Evolutionary conservation across 345 rosid genomes (phyloP), one percentile per base, ranked within the genome.

Genomic region (Raphanus sativus): DNA sequence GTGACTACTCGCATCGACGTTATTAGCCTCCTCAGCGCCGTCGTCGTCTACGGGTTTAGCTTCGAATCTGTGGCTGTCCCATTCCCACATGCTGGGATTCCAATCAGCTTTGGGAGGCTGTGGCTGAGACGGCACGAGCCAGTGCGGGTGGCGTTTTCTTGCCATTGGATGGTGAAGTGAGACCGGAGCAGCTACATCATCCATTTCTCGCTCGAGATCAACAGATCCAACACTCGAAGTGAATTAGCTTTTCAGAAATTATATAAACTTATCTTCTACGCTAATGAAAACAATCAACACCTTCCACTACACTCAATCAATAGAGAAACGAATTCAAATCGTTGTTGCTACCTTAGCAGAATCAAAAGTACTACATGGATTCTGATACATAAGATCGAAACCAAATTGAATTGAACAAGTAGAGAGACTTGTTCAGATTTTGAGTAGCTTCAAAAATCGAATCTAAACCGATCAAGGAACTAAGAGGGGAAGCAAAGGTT

Each of bases 21-120:
- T 65, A 45, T 40, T 8, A 42, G 12, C 13, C 13, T 16, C 54
- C 76, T 84, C 86, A 0, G 82, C 50, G 30, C 4, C 5, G 30
- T 28, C 5, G 36, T 6, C 5, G 6, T 81, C 87, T 30, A 74
- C 24, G 0, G 86, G 89, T 77, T 84, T 86, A n/a, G 89, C 97
- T 50, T 84, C 83, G 66, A 93, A 90, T 62, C 86, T 80, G 16
- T 74, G 84, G 15, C 88, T 81, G 65, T 93, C 94, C 98, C 98
- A 93, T 45, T 86, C 81, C 98, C 98, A 93, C 13, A 77, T 71
- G 65, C 75, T 84, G 5, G 90, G 84, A 62, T 87, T 88, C 98
- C 98, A 93, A 65, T 85, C 83, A 63, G 82, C 79, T 26, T 70
- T 59, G 2, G 69, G 7, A 6, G 38, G 63, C 42, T 74, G 85